Conservation (phyloP, 2,329 filamentous ascomycete genomes). For the Thyridium curvatum region DNA sequence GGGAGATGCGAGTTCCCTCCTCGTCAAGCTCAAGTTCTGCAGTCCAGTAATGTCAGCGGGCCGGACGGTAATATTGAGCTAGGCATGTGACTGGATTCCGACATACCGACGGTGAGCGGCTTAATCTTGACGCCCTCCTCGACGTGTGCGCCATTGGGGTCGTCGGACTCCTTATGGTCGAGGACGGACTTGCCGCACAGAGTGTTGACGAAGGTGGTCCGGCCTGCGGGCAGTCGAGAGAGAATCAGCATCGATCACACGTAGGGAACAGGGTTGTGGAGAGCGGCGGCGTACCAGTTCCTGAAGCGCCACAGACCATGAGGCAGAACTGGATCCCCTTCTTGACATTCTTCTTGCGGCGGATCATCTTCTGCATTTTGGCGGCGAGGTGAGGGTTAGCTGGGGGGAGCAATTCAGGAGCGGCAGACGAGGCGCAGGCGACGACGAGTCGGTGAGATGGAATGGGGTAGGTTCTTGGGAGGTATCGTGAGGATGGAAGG, state of each 20-base stretch:
- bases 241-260: conserved; percentile 8
- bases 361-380: conserved; percentile 74
- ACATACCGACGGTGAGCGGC: conserved; percentile 85
- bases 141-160: conserved; percentile 78
- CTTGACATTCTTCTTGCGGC: conserved; percentile 99
- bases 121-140: conserved; percentile 99
- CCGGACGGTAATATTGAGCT: conserved; percentile 7
- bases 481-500: conserved; percentile 2
- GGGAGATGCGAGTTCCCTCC: conserved; percentile 94
- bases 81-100: neutral
- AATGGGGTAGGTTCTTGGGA: too few relatives aligned
- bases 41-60: conserved; percentile 19
- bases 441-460: too few relatives aligned
- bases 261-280: conserved; percentile 3
- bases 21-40: conserved; percentile 92
- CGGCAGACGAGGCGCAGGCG: conserved; percentile 3
- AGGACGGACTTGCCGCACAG: conserved; percentile 94
- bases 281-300: conserved; percentile 67
- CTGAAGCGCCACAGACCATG: conserved; percentile 99
- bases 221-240: conserved; percentile 49
- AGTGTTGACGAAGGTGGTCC: conserved; percentile 99
- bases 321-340: conserved; percentile 99
- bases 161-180: conserved; percentile 85
- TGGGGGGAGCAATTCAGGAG: conserved; percentile 7
- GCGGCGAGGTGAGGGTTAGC: neutral